These are phyloP conservation scores for Cystobasidiopsis lactophilus DNA, from an alignment of 768 basidiomycete species.

Conservation along the genomic window DNA sequence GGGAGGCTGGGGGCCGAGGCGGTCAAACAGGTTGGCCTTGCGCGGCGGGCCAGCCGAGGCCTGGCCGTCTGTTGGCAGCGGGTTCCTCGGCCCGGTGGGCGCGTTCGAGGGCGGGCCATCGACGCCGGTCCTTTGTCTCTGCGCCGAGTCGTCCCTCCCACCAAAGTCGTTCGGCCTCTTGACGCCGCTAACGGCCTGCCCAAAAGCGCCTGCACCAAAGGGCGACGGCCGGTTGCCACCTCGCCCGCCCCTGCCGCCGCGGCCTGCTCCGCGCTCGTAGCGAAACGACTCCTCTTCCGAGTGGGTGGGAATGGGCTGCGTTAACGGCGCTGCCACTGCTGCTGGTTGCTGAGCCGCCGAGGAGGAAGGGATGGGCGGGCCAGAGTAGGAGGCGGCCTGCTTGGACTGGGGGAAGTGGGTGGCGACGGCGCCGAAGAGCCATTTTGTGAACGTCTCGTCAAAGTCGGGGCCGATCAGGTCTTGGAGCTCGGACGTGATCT, in stretches of 20 bases:
- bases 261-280: background rate
- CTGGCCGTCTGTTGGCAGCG: background rate
- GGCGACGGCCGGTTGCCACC: background rate
- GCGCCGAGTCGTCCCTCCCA: background rate
- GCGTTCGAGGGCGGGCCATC: conserved; percentile 3
- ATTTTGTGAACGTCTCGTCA: conserved; percentile 64
- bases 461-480: conserved; percentile 70
- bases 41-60: background rate
- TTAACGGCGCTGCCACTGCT: background rate
- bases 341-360: too few relatives aligned
- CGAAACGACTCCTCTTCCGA: background rate
- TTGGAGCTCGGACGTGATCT: conserved; percentile 70
- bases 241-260: conserved; percentile 1
- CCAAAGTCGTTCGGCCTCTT: conserved; percentile 13
- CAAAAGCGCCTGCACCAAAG: conserved; percentile 12
- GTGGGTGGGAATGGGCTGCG: conserved; percentile 3
- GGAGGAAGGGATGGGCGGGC: background rate
- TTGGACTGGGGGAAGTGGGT: conserved; percentile 1
- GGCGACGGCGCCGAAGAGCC: conserved; percentile 44
- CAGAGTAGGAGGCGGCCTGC: background rate
- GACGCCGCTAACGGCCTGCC: conserved; percentile 15
- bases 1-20: conserved; percentile 9
- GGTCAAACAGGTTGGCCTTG: conserved; percentile 7
- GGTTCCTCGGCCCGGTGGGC: conserved; percentile 4
- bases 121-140: conserved; percentile 4